Evolutionary conservation across 331 rosid species (phyloP).

Genomic region (Prunus yedoensis): DNA sequence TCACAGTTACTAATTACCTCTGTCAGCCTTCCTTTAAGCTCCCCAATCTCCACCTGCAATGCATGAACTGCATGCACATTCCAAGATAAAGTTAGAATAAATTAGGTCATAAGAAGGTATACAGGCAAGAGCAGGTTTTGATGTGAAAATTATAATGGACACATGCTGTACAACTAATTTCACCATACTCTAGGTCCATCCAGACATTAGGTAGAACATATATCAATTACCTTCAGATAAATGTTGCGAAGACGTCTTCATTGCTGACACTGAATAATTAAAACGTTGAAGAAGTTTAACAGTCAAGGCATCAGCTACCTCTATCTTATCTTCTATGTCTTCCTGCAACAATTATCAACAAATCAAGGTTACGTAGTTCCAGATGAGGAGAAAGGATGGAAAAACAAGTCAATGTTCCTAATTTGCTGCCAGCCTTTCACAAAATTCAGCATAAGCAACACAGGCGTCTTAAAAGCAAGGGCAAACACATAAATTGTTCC

Average conservation of each 20-base stretch:
- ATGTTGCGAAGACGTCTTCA: conserved; percentile 78
- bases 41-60: conserved; percentile 89
- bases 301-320: conserved; percentile 82
- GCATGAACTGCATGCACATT: conserved; percentile 57
- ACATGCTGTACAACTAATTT: not conserved
- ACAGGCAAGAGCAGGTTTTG: not conserved
- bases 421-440: conserved; percentile 5
- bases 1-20: conserved; percentile 89
- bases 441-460: not conserved
- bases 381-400: not conserved
- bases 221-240: conserved; percentile 70
- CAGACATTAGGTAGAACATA: not conserved
- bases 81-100: conserved; percentile 20
- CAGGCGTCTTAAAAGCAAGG: not conserved
- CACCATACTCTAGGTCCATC: not conserved
- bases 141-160: not conserved
- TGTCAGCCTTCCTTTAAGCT: conserved; percentile 89
- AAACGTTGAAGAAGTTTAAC: conserved; percentile 77
- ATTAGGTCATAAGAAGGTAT: not conserved
- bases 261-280: conserved; percentile 71
- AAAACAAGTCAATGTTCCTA: not conserved
- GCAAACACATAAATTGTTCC: not conserved
- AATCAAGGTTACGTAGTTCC: conserved; percentile 5
- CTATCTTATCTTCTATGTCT: conserved; percentile 80
- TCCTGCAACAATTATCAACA: conserved; percentile 49